Evolutionary conservation across 192 early-diverging fungal genomes (phyloP).

Genomic region (Umbelopsis ramanniana): DNA sequence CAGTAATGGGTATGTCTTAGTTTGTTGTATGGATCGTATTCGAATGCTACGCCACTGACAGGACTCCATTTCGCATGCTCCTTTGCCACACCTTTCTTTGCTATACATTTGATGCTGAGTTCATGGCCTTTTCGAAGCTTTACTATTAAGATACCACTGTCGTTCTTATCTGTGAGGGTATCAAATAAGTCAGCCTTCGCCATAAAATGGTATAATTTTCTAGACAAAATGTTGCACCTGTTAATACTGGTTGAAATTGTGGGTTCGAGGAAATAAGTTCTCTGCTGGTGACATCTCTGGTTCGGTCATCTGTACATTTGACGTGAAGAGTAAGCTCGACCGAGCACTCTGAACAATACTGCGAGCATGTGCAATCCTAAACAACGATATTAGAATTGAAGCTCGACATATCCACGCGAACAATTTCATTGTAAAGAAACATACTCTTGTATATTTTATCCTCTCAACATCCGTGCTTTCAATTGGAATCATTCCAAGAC

Average conservation of each 20-base stretch:
- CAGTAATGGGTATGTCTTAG: conserved; percentile 91
- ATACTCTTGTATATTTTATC: conserved; percentile 80
- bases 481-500: conserved; percentile 93
- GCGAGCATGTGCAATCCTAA: conserved; percentile 73
- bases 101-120: conserved; percentile 86
- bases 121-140: conserved; percentile 94
- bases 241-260: conserved; percentile 67
- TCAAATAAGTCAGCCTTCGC: background rate
- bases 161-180: conserved; percentile 49
- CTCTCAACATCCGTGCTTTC: conserved; percentile 75
- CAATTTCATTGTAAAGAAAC: conserved; percentile 23
- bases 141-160: conserved; percentile 80
- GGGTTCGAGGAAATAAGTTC: conserved; percentile 81
- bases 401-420: background rate
- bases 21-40: conserved; percentile 97
- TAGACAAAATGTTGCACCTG: conserved; percentile 42
- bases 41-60: conserved; percentile 85
- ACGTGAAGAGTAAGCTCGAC: conserved; percentile 88
- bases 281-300: conserved; percentile 79
- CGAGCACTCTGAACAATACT: conserved; percentile 90
- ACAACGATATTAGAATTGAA: background rate
- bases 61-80: conserved; percentile 99
- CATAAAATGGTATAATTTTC: background rate
- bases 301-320: conserved; percentile 79
- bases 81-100: conserved; percentile 96